A percentile compares a stretch with the other conserved stretches of the same genome.
These are phyloP conservation scores for Dactylella cylindrospora DNA, from an alignment of 2,329 filamentous ascomycete genomes.

Conservation along the genomic window DNA sequence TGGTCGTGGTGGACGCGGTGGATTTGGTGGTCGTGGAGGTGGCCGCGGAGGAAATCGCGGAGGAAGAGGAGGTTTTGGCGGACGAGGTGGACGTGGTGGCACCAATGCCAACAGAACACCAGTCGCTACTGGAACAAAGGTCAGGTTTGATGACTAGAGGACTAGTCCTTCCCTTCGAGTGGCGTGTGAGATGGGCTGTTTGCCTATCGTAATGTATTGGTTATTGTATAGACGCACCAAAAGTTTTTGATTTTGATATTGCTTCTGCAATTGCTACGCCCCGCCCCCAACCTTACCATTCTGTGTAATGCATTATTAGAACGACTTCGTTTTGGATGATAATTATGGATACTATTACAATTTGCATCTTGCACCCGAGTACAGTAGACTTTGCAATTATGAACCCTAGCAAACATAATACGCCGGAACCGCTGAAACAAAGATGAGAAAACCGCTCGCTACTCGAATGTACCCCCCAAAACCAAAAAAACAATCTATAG, in stretches of 20 bases:
- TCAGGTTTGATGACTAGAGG: constrained; percentile 52
- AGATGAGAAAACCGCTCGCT: too few species aligned
- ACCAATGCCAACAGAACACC: constrained; percentile 45
- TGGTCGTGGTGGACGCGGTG: constrained; percentile 54
- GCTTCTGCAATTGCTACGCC: background rate
- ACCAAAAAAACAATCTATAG: too few species aligned
- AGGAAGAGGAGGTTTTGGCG: constrained; percentile 48
- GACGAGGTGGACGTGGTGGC: constrained; percentile 59
- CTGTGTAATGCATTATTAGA: too few species aligned
- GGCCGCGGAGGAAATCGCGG: constrained; percentile 20
- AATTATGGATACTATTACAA: too few species aligned
- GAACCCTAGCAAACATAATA: too few species aligned
- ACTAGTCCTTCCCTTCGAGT: background rate
- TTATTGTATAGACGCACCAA: constrained; percentile 11
- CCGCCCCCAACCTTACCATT: too few species aligned
- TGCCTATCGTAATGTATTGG: constrained; percentile 1
- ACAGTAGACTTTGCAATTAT: too few species aligned
- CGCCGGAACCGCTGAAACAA: too few species aligned
- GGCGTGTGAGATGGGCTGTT: background rate
- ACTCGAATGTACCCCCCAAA: too few species aligned
- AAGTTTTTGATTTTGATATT: constrained; percentile 22
- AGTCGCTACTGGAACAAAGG: constrained; percentile 54
- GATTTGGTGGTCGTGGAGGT: constrained; percentile 51
- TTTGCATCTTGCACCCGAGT: too few species aligned
- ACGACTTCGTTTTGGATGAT: too few species aligned